Evolutionary conservation across 2,329 filamentous ascomycete genomes (phyloP), one percentile per base, ranked within the genome.

Genomic region (Xylariaceae sp.): DNA sequence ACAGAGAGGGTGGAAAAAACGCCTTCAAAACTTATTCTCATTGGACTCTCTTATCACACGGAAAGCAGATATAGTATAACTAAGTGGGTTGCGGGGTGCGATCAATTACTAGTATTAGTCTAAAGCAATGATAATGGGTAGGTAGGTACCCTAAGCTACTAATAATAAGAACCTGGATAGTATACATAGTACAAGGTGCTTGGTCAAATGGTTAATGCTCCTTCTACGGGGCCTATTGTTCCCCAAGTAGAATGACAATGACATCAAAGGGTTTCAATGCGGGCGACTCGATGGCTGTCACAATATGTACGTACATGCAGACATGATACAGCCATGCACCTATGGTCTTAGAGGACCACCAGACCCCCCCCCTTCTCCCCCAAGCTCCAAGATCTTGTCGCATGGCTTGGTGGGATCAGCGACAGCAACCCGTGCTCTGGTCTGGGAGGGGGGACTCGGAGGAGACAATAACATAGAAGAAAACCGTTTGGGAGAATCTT

Each of bases 381-480:
- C 41, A 20, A 47, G 46, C 50, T 48, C 40, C 41, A 37, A 57
- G 59, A 60, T 57, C 54, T 59, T 50, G 54, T 50, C 44, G 53
- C 51, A 49, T 59, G 56, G 49, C 45, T 50, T 48, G 53, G 56
- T 55, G 56, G 50, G 54, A 57, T 55, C 57, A 54, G 57, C 49
- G 23, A 26, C 4, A 4, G 4, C 23, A 26, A 26, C 23, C 4
- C 23, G 23, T 26, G 23, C 23, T 26, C 23, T 26, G 4, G n/a
- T n/a, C n/a, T n/a, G n/a, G n/a, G 23, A 26, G 23, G 23, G 23
- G n/a, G n/a, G n/a, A n/a, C n/a, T n/a, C n/a, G n/a, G 23, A 26
- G 23, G 23, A 26, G 23, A 9, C 23, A 26, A 9, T 9, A 26
- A n/a, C n/a, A n/a, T n/a, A n/a, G n/a, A 9, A 26, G 23, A 4